Percentiles rank a stretch among this genome's conserved stretches.
phyloP scores from a whole-genome alignment of 768 basidiomycete species.

The Sutorius australiensis region DNA sequence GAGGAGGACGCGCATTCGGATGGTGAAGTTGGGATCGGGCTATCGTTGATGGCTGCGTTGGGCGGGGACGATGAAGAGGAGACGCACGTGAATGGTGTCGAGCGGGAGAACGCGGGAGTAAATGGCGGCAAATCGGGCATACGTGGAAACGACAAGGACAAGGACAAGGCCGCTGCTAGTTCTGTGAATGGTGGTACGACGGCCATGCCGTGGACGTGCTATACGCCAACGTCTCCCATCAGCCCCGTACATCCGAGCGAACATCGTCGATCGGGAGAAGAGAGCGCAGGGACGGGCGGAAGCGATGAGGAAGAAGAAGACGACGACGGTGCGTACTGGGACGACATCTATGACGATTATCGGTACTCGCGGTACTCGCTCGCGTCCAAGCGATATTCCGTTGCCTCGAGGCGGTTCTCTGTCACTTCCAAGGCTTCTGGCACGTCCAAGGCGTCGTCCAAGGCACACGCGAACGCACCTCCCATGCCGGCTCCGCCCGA shows the following conservation, averaged over 20 bases:
- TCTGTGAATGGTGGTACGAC: conserved; percentile 4
- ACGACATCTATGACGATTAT: conserved; percentile 82
- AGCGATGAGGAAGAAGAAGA: conserved; percentile 21
- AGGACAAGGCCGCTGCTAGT: conserved; percentile 2
- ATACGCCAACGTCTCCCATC: conserved; percentile 24
- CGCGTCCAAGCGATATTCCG: conserved; percentile 30
- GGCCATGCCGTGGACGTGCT: conserved; percentile 29
- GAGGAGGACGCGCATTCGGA: conserved; percentile 42
- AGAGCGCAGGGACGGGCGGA: conserved; percentile 2
- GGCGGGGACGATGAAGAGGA: conserved; percentile 28
- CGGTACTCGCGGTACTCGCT: conserved; percentile 64
- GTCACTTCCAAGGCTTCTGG: conserved; percentile 21
- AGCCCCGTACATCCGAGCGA: neutral
- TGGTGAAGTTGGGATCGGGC: conserved; percentile 64
- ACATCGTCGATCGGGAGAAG: conserved; percentile 3
- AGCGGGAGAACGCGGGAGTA: conserved; percentile 2
- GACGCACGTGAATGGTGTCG: conserved; percentile 2
- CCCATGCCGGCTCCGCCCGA: conserved; percentile 27
- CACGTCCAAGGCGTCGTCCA: conserved; percentile 26
- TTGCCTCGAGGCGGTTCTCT: conserved; percentile 7
- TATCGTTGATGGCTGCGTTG: conserved; percentile 58
- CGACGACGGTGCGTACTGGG: conserved; percentile 49
- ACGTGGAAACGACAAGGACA: neutral
- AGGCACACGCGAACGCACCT: conserved; percentile 19
- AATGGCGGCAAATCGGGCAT: neutral